Evolutionary conservation across 1,139 yeast genomes (phyloP).

Genomic region (Yamadazyma diddensiae): DNA sequence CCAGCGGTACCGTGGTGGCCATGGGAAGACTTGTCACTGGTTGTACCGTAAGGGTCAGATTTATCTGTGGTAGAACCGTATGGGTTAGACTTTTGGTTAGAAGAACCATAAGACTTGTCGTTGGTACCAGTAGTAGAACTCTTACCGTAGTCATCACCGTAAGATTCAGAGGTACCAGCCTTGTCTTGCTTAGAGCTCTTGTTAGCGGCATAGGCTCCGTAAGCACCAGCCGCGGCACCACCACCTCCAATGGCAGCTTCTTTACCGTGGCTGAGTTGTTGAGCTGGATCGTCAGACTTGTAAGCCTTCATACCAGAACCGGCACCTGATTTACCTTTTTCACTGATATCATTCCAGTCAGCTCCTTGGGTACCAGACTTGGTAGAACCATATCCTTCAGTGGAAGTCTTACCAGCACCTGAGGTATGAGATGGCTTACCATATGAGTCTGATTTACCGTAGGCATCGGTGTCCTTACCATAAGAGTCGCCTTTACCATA

Average conservation of each 20-base stretch:
- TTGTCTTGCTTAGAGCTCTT: constrained; percentile 5
- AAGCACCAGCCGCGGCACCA: constrained; percentile 14
- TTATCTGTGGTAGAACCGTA: not conserved
- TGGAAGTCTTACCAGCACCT: not conserved
- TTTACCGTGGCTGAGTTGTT: constrained; percentile 13
- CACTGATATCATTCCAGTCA: constrained; percentile 11
- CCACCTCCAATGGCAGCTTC: constrained; percentile 15
- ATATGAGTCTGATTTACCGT: constrained; percentile 2
- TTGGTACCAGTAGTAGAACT: not conserved
- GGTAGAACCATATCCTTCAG: constrained; percentile 9
- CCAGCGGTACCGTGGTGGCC: constrained; percentile 8
- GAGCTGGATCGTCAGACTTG: constrained; percentile 11
- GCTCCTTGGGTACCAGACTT: constrained; percentile 4
- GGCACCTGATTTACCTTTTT: constrained; percentile 12
- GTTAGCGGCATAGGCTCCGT: constrained; percentile 10
- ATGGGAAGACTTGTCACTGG: not conserved
- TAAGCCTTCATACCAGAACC: constrained; percentile 9
- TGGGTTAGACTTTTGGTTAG: not conserved
- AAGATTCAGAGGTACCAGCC: constrained; percentile 7
- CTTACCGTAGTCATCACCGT: constrained; percentile 4
- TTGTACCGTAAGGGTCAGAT: constrained; percentile 1
- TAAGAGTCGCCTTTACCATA: constrained; percentile 2
- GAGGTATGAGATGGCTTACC: not conserved
- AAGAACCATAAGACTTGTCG: constrained; percentile 1
- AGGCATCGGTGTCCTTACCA: constrained; percentile 3